A percentile compares a stretch with the other conserved stretches of the same genome.
Conservation (phyloP, 805 yeast species). For the Starmerella cellae region DNA sequence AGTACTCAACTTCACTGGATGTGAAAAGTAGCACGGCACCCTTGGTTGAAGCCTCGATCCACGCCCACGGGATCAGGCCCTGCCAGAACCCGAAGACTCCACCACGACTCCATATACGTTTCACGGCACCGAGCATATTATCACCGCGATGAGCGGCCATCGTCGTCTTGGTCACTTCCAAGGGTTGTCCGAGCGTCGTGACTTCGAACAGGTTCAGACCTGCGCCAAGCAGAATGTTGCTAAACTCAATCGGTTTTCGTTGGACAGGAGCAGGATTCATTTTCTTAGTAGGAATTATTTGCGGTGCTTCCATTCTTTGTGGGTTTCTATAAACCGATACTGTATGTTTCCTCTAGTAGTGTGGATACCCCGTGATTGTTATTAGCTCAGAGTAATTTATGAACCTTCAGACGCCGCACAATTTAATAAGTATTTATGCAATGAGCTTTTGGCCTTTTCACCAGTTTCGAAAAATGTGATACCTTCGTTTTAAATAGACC, state of each 20-base stretch:
- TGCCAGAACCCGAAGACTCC: conserved; percentile 88
- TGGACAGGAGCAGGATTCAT: conserved; percentile 30
- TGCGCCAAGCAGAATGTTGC: conserved; percentile 87
- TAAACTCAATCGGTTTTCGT: conserved; percentile 76
- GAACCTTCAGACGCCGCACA: no score
- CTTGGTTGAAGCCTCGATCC: conserved; percentile 98
- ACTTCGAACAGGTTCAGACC: conserved; percentile 86
- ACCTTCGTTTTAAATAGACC: no score
- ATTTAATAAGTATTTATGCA: no score
- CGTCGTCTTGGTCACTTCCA: conserved; percentile 91
- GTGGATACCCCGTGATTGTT: no score
- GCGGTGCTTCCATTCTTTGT: not conserved
- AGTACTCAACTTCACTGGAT: conserved; percentile 82
- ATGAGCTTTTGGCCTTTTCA: no score
- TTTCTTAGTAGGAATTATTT: not conserved
- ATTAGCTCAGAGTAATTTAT: no score
- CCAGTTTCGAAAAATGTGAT: no score
- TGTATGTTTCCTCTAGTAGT: no score
- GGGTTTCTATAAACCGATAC: no score
- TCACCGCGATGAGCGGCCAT: conserved; percentile 92
- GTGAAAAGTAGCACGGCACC: conserved; percentile 93
- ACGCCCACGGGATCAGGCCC: conserved; percentile 98
- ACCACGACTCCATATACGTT: conserved; percentile 82
- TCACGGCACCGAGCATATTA: conserved; percentile 51
- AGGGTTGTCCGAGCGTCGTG: conserved; percentile 90